Base-by-base conservation (phyloP, 2,329 filamentous ascomycete genomes). In the Microdochium nivale region DNA sequence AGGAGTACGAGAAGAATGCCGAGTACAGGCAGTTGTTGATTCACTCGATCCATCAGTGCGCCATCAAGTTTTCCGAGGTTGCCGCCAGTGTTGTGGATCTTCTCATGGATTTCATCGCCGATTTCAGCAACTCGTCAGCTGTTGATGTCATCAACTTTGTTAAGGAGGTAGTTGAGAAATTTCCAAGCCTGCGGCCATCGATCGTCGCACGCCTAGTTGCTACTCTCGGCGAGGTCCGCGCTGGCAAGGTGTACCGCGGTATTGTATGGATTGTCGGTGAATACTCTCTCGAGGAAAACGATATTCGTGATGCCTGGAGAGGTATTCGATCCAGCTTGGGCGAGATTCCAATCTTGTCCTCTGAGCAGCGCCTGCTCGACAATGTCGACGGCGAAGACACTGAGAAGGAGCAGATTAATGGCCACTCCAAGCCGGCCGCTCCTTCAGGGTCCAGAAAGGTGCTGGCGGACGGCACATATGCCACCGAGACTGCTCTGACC, bases 81-180 rank as follows among this genome's bases (percentile, higher is more conserved):
- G 94, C 94, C 25, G 88, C 92, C 47, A 97, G 90, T 65, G 94
- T 99, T 16, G 94, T 99, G 51, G 94, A 94, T 58, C 81, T 96
- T 46, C 80, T 99, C 51, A 99, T 99, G 94, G 94, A 99, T 70
- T 97, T 97, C 67, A 96, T 99, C 63, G 90, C 88, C 49, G 94
- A 99, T 68, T 96, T 97, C 68, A 97, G 95, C 76, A 96, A 95
- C 65, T 87, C 88, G 46, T 96, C 92, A 1, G 94, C 94, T 1
- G 89, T 99, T 27, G 94, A 99, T 69, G 92, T 99, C 51, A 97
- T 99, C 65, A 91, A 90, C 51, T 99, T 99, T 65, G 91, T 99
- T 57, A 99, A 99, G 72, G 94, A 99, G 68, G 94, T 99, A 3
- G 92, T 97, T 7, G 94, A 99, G 72, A 96, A 95, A 65, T 99